phyloP scores from a whole-genome alignment of 345 rosid genomes.

The Corymbia maculata region DNA sequence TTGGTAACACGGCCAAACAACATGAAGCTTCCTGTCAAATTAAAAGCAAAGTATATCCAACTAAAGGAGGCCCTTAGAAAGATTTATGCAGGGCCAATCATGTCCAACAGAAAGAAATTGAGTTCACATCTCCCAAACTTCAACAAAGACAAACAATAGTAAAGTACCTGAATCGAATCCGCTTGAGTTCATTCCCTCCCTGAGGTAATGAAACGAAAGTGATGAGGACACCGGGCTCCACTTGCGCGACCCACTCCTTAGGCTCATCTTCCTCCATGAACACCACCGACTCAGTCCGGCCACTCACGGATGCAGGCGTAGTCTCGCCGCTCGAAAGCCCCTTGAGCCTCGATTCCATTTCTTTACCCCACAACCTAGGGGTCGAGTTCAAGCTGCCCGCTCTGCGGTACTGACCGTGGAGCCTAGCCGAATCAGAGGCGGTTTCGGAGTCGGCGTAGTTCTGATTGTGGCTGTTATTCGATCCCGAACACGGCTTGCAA shows the following conservation, averaged over 20 bases:
- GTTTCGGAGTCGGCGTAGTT: constrained; percentile 51
- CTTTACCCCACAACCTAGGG: constrained; percentile 64
- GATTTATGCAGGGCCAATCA: background rate
- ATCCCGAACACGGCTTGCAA: constrained; percentile 87
- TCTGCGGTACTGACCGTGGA: constrained; percentile 61
- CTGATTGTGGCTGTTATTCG: constrained; percentile 36
- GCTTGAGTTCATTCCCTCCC: constrained; percentile 91
- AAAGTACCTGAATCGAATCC: constrained; percentile 88
- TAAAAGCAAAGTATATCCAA: background rate
- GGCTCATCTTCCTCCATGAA: constrained; percentile 86
- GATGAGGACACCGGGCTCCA: constrained; percentile 97
- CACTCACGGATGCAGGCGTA: constrained; percentile 76
- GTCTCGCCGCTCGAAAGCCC: constrained; percentile 89
- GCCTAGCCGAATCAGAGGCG: constrained; percentile 57
- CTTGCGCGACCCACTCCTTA: constrained; percentile 99
- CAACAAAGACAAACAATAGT: background rate
- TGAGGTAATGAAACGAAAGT: constrained; percentile 81
- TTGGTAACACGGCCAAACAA: background rate
- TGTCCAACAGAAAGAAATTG: background rate
- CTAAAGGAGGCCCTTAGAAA: background rate
- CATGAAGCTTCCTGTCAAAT: background rate
- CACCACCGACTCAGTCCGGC: constrained; percentile 70
- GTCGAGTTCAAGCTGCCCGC: constrained; percentile 61
- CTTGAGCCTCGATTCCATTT: constrained; percentile 72
- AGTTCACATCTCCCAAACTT: background rate